A percentile compares a stretch with the other conserved stretches of the same genome.
Evolutionary conservation across 495 filamentous ascomycete genomes (phyloP).

Genomic region (Hypoxylon trugodes): DNA sequence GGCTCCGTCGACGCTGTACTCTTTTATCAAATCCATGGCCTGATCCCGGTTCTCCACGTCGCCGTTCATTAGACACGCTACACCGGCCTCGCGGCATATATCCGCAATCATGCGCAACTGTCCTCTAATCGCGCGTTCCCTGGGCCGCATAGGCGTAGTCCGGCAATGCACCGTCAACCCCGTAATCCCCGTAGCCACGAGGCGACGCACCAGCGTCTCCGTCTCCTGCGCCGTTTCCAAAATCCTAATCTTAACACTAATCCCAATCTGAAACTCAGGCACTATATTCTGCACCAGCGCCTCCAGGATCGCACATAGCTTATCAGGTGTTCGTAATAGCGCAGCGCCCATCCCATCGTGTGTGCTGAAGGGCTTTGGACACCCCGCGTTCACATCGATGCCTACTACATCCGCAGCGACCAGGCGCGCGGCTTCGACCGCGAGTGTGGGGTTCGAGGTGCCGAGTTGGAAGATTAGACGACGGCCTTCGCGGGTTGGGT

Average conservation of each 20-base stretch:
- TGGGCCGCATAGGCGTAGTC: constrained; percentile 92
- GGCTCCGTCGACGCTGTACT: constrained; percentile 87
- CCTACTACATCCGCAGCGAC: constrained; percentile 88
- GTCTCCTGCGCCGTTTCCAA: constrained; percentile 79
- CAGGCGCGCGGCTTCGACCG: constrained; percentile 82
- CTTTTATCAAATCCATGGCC: constrained; percentile 69
- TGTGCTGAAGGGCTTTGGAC: constrained; percentile 95
- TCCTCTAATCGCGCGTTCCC: constrained; percentile 84
- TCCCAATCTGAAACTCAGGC: constrained; percentile 79
- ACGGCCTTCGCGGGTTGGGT: constrained; percentile 74
- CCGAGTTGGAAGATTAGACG: constrained; percentile 91
- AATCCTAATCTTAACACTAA: constrained; percentile 94
- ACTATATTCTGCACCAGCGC: constrained; percentile 82
- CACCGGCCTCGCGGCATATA: constrained; percentile 80
- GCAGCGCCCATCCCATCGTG: constrained; percentile 94
- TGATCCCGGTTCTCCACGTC: constrained; percentile 79
- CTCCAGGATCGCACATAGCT: constrained; percentile 79
- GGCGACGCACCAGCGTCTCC: constrained; percentile 72
- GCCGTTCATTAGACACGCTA: constrained; percentile 94
- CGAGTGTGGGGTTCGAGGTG: constrained; percentile 78
- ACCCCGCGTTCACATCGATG: constrained; percentile 97
- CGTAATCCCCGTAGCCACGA: constrained; percentile 86
- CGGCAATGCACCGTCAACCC: constrained; percentile 94
- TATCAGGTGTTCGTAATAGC: constrained; percentile 81
- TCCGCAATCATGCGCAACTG: constrained; percentile 81